Conservation (phyloP, 805 yeast species). For the Hanseniaspora occidentalis region DNA sequence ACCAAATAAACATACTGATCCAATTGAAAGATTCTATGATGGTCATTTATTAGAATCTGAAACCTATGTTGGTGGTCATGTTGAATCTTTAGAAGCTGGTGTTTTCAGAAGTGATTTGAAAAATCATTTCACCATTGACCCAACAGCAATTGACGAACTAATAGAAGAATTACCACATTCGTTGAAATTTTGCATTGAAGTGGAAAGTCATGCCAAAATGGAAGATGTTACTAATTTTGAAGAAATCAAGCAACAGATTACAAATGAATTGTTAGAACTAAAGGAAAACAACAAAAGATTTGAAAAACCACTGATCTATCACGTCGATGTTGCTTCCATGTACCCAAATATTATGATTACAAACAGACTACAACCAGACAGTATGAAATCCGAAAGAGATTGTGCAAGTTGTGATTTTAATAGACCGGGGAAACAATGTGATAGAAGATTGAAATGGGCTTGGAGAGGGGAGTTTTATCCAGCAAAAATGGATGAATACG, state of each 20-base stretch:
- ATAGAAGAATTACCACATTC: conserved; percentile 63
- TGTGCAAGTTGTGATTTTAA: conserved; percentile 98
- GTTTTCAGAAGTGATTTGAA: conserved; percentile 86
- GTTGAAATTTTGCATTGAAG: conserved; percentile 68
- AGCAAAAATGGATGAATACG: conserved; percentile 80
- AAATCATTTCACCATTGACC: conserved; percentile 63
- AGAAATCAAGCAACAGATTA: conserved; percentile 53
- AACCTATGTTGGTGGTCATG: conserved; percentile 98
- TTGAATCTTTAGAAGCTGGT: conserved; percentile 94
- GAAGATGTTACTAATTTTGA: conserved; percentile 73
- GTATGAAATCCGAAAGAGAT: conserved; percentile 88
- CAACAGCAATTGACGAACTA: conserved; percentile 72
- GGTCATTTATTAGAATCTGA: conserved; percentile 92
- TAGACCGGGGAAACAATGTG: conserved; percentile 89
- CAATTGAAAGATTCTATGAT: conserved; percentile 86
- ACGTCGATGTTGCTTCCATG: conserved; percentile 98
- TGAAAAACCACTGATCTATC: conserved; percentile 84
- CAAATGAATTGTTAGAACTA: conserved; percentile 41
- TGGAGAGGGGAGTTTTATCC: conserved; percentile 98
- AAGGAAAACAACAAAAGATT: conserved; percentile 48
- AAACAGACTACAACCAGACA: conserved; percentile 93
- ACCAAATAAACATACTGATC: conserved; percentile 91
- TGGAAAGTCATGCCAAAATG: conserved; percentile 61
- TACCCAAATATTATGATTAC: conserved; percentile 98
- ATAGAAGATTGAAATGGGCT: conserved; percentile 84